Evolutionary conservation across 805 yeast species (phyloP).

Genomic region (Helenozyma rhizophorensis): DNA sequence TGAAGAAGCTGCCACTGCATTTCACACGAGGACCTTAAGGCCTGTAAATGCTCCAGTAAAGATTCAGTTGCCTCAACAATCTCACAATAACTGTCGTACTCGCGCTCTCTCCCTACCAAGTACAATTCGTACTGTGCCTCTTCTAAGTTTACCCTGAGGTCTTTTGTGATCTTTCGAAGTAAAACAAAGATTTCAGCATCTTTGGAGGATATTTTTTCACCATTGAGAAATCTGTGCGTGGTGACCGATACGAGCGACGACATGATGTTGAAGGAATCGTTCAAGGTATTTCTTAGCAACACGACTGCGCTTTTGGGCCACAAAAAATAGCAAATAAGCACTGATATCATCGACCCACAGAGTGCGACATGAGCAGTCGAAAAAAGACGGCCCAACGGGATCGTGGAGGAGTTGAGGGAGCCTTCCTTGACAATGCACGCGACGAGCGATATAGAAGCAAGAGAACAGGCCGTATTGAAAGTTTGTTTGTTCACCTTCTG

Average conservation of each 20-base stretch:
- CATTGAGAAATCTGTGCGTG: slow-evolving; percentile 46
- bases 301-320: slow-evolving; percentile 60
- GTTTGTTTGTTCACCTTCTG: slow-evolving; percentile 62
- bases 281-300: slow-evolving; percentile 42
- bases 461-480: slow-evolving; percentile 76
- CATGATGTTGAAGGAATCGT: slow-evolving; percentile 49
- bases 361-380: slow-evolving; percentile 56
- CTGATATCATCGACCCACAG: slow-evolving; percentile 57
- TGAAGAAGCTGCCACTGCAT: slow-evolving; percentile 58
- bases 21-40: slow-evolving; percentile 62
- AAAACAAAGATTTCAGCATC: slow-evolving; percentile 34
- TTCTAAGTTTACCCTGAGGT: slow-evolving; percentile 39
- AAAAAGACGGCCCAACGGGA: slow-evolving; percentile 52
- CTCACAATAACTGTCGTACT: slow-evolving; percentile 41
- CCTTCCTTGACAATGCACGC: slow-evolving; percentile 75
- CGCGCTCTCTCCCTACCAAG: slow-evolving; percentile 50
- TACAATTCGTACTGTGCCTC: slow-evolving; percentile 63
- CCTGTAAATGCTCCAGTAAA: slow-evolving; percentile 57
- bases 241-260: slow-evolving; percentile 45
- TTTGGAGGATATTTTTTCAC: slow-evolving; percentile 38
- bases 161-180: slow-evolving; percentile 37
- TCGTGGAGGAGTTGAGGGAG: slow-evolving; percentile 50
- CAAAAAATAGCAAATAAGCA: slow-evolving; percentile 54
- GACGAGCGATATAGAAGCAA: slow-evolving; percentile 67
- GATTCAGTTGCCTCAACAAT: slow-evolving; percentile 50